Evolutionary conservation across 257 asterid species (phyloP).

Genomic region (Misopates orontium): DNA sequence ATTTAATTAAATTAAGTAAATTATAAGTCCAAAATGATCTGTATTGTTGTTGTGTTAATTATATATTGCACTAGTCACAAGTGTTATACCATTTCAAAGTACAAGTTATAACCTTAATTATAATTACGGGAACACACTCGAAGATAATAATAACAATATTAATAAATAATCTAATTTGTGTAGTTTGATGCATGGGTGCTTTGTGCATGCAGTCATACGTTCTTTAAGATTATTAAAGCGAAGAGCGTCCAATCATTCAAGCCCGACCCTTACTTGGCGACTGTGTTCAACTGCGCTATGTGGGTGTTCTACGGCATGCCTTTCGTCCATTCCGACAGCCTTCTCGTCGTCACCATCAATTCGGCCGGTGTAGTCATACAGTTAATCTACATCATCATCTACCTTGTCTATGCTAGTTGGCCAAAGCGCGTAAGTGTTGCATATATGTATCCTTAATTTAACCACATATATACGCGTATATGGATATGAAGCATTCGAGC

Average conservation of each 20-base stretch:
- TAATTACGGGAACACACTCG: not conserved
- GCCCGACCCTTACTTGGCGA: constrained; percentile 29
- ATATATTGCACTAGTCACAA: not conserved
- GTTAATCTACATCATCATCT: constrained; percentile 27
- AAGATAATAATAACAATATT: too few species aligned
- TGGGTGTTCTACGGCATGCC: constrained; percentile 63
- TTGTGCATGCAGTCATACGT: not conserved
- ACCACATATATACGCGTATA: too few species aligned
- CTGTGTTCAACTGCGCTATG: constrained; percentile 44
- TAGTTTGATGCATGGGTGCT: not conserved
- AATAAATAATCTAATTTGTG: not conserved
- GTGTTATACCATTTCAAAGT: not conserved
- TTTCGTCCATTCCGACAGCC: constrained; percentile 40
- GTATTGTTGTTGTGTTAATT: too few species aligned
- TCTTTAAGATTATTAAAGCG: not conserved
- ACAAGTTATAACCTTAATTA: not conserved
- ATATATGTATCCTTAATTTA: not conserved
- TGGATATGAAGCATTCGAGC: too few species aligned
- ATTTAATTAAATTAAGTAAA: too few species aligned
- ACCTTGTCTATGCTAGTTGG: constrained; percentile 37
- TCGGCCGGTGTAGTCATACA: constrained; percentile 42
- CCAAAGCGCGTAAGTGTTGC: constrained; percentile 30
- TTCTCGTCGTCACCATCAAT: constrained; percentile 49
- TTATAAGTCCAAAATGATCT: too few species aligned
- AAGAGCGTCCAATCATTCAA: constrained; percentile 3